Evolutionary conservation across 441 rosid genomes (phyloP).

Genomic region (Populus hybrid): DNA sequence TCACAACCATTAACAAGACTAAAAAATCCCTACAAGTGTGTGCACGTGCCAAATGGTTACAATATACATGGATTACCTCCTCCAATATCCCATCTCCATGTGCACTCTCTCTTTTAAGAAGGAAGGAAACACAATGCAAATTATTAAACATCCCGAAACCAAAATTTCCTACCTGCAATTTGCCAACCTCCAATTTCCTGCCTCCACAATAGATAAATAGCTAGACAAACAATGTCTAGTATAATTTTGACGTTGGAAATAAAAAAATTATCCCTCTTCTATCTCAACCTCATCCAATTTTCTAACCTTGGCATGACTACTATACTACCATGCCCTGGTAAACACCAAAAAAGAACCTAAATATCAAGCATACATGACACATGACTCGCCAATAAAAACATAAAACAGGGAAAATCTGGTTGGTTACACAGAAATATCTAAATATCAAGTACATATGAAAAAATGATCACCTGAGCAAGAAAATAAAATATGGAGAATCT

Average conservation of each 20-base stretch:
- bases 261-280: neutral
- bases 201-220: neutral
- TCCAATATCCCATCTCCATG: neutral
- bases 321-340: neutral
- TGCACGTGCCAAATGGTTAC: neutral
- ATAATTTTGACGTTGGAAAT: neutral
- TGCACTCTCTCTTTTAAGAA: neutral
- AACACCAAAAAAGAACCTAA: neutral
- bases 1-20: neutral
- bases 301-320: neutral
- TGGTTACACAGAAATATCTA: neutral
- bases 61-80: neutral
- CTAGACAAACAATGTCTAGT: neutral
- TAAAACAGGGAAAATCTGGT: neutral
- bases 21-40: neutral
- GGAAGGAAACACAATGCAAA: neutral
- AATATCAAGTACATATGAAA: neutral
- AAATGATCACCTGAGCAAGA: slow-evolving; percentile 70
- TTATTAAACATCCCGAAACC: neutral
- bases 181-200: neutral
- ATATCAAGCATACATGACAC: neutral
- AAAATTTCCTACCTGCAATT: neutral
- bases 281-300: slow-evolving; percentile 3
- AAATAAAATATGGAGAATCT: slow-evolving; percentile 77
- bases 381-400: neutral